Evolutionary conservation across 169 alveolate species (phyloP).

Genomic region (Eimeria necatrix): DNA sequence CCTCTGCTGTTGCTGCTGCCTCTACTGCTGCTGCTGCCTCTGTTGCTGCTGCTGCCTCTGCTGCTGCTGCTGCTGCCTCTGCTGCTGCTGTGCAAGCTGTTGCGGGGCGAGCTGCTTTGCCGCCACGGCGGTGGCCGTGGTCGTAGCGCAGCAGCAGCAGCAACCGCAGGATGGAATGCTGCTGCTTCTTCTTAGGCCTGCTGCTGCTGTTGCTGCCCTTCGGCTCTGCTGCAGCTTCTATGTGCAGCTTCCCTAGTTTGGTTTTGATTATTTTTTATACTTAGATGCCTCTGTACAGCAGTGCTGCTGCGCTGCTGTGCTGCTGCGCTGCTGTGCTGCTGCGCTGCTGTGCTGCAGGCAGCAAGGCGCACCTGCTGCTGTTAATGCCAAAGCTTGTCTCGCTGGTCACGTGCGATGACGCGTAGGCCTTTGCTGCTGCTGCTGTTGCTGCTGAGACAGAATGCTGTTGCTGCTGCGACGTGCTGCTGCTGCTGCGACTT

Average conservation of each 20-base stretch:
- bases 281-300: not conserved
- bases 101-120: not conserved
- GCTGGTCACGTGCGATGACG: constrained; percentile 42
- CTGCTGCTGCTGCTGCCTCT: not conserved
- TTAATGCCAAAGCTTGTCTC: constrained; percentile 43
- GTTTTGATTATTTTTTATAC: not conserved
- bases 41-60: not conserved
- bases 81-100: not conserved
- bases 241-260: no score
- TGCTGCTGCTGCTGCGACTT: not conserved
- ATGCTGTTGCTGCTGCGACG: not conserved
- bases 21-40: not conserved
- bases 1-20: constrained; percentile 22
- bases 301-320: not conserved
- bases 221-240: not conserved
- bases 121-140: not conserved
- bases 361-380: constrained; percentile 61
- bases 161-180: not conserved
- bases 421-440: not conserved
- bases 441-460: no score
- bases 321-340: not conserved
- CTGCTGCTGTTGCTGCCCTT: not conserved
- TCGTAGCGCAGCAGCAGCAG: not conserved
- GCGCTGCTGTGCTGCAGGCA: constrained; percentile 3
- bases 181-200: not conserved